These are phyloP conservation scores for Laguncularia racemosa DNA, from an alignment of 345 rosid genomes.

Conservation along the genomic window DNA sequence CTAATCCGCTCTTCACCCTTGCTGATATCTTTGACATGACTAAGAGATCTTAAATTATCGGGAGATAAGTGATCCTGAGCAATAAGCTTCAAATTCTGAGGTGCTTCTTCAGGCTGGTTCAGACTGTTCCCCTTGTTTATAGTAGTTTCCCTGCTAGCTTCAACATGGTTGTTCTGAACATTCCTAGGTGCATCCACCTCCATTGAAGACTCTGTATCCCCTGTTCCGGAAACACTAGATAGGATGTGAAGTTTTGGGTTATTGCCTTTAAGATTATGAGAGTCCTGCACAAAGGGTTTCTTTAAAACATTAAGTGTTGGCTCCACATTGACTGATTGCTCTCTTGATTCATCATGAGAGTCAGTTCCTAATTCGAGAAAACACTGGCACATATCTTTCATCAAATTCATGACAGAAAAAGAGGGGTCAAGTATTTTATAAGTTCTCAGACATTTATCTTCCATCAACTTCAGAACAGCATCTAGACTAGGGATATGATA, in stretches of 20 bases:
- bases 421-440: conserved; percentile 71
- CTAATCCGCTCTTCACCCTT: conserved; percentile 61
- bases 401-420: conserved; percentile 53
- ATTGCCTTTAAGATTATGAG: conserved; percentile 12
- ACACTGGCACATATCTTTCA: conserved; percentile 82
- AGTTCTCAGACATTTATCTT: conserved; percentile 64
- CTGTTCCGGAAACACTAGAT: conserved; percentile 9
- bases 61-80: conserved; percentile 37
- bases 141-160: background rate
- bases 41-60: conserved; percentile 42
- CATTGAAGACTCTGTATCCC: conserved; percentile 4
- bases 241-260: conserved; percentile 9
- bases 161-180: conserved; percentile 1
- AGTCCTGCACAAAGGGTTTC: conserved; percentile 34
- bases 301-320: conserved; percentile 32
- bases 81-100: conserved; percentile 36
- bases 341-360: conserved; percentile 51
- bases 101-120: conserved; percentile 14
- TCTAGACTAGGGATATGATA: conserved; percentile 58
- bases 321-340: conserved; percentile 27
- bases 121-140: conserved; percentile 15
- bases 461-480: conserved; percentile 61
- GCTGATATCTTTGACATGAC: conserved; percentile 43
- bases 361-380: conserved; percentile 57
- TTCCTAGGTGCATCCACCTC: conserved; percentile 2